Base-by-base conservation (phyloP, 2,329 filamentous ascomycete species). In the Fusarium anguioides region DNA sequence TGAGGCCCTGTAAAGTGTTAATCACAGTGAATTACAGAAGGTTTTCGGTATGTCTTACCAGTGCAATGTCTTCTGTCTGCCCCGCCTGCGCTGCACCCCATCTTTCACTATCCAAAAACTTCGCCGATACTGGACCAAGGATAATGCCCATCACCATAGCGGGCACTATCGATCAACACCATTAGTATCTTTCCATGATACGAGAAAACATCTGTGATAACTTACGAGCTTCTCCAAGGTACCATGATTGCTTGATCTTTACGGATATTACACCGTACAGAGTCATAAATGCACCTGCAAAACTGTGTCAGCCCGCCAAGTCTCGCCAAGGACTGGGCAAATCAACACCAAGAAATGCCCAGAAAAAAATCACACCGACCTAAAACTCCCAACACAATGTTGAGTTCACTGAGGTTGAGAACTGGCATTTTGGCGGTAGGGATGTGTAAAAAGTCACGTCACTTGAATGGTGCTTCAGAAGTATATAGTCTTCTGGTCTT, bases 121-220 rank as follows among this genome's bases (percentile, higher is more conserved):
- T 86, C 2, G 84, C 82, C 6, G 82, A 80, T 18, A 87, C 73
- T 0, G 86, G 87, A 0, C 87, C 86, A 6, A 89, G 77, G 1
- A 82, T 69, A 46, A 87, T 81, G 4, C 87, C 87, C 26, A 87
- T 64, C 10, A 84, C 18, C 21, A 89, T 80, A 2, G 86, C 84
- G 4, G 85, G 85, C 18, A 88, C 84, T 87, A 33, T 10, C 11
- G 5, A 18, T 0, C n/a, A 18, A 27, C n/a, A 10, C 5, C 14
- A n/a, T 53, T 5, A 61, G 48, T 9, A 3, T 47, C 12, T 4
- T 12, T 17, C 12, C 1, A 24, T 6, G 14, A 24, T 14, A 40
- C 6, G 4, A 8, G 7, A 4, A 18, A 2, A 3, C 3, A 2
- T 54, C 5, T 21, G 1, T 6, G 5, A n/a, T 7, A 39, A 76